phyloP scores from a whole-genome alignment of 331 rosid genomes.

The Spiraea crenata region DNA sequence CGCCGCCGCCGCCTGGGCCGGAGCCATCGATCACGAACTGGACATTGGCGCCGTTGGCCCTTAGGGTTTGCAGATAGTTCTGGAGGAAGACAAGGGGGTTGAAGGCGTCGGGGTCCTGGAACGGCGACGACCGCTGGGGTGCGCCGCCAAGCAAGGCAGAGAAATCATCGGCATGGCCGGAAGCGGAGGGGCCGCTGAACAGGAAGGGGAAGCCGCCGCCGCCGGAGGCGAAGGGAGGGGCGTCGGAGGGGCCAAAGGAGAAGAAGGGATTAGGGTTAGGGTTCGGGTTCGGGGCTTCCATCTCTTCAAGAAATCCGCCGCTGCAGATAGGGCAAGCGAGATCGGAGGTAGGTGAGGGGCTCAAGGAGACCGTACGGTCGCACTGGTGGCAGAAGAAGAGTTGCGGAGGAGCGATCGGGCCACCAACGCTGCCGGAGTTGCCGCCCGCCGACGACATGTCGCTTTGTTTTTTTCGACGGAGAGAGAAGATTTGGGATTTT shows the following conservation, averaged over 20 bases:
- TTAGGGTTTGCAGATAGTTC: slow-evolving; percentile 61
- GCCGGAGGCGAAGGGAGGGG: slow-evolving; percentile 27
- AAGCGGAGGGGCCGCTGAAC: slow-evolving; percentile 24
- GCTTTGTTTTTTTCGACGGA: background rate
- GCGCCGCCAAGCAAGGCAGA: slow-evolving; percentile 52
- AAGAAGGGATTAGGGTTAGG: slow-evolving; percentile 41
- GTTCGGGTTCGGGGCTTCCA: slow-evolving; percentile 47
- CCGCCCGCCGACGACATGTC: slow-evolving; percentile 73
- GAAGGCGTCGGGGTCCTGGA: slow-evolving; percentile 49
- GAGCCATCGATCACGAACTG: slow-evolving; percentile 59
- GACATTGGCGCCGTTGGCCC: slow-evolving; percentile 59
- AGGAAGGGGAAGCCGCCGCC: slow-evolving; percentile 43
- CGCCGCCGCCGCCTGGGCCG: slow-evolving; percentile 35
- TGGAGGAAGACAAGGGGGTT: slow-evolving; percentile 66
- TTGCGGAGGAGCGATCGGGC: slow-evolving; percentile 32
- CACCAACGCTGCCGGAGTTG: slow-evolving; percentile 21
- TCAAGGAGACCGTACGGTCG: slow-evolving; percentile 46
- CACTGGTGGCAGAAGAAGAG: slow-evolving; percentile 74
- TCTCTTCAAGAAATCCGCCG: slow-evolving; percentile 69
- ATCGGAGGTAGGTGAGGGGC: slow-evolving; percentile 58
- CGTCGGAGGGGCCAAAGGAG: slow-evolving; percentile 39
- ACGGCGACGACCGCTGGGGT: slow-evolving; percentile 32
- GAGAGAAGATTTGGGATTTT: background rate
- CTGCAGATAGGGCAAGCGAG: slow-evolving; percentile 65
- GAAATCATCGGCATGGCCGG: slow-evolving; percentile 42